Evolutionary conservation across 805 yeast species (phyloP).

Genomic region (Gaillardinia entomophila): DNA sequence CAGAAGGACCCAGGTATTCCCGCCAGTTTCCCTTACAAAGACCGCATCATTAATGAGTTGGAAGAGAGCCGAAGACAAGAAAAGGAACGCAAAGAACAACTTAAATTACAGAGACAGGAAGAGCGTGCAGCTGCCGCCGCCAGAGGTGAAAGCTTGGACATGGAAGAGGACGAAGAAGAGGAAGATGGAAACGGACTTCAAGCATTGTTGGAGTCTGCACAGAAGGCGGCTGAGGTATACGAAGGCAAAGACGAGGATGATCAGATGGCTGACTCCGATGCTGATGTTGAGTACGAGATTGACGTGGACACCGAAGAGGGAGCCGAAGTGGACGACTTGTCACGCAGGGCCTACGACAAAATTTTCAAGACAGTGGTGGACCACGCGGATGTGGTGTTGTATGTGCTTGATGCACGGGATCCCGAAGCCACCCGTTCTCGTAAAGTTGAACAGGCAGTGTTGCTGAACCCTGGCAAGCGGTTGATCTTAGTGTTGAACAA

Average conservation of each 20-base stretch:
- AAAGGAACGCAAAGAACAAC: conserved; percentile 47
- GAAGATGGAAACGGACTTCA: conserved; percentile 53
- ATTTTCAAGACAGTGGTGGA: conserved; percentile 91
- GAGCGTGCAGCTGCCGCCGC: conserved; percentile 34
- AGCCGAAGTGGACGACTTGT: conserved; percentile 53
- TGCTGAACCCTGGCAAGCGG: conserved; percentile 75
- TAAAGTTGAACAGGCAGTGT: conserved; percentile 84
- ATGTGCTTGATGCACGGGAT: conserved; percentile 96
- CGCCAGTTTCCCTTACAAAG: conserved; percentile 90
- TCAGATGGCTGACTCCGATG: conserved; percentile 28
- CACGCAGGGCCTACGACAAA: conserved; percentile 89
- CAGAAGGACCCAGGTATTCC: conserved; percentile 95
- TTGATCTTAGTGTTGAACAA: conserved; percentile 83
- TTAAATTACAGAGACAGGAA: conserved; percentile 46
- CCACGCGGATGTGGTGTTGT: conserved; percentile 82
- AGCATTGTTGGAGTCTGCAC: conserved; percentile 87
- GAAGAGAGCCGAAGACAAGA: conserved; percentile 56
- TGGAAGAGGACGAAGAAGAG: conserved; percentile 33
- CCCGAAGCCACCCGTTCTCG: conserved; percentile 93
- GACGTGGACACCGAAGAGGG: conserved; percentile 39
- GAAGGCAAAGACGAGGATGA: conserved; percentile 47
- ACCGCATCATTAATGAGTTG: conserved; percentile 65
- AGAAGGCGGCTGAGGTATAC: conserved; percentile 73
- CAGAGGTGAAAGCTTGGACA: conserved; percentile 37
- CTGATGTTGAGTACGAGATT: conserved; percentile 38